A percentile compares a stretch with the other conserved stretches of the same genome.
phyloP scores from a whole-genome alignment of 345 rosid species.

The Hibiscus syriacus region DNA sequence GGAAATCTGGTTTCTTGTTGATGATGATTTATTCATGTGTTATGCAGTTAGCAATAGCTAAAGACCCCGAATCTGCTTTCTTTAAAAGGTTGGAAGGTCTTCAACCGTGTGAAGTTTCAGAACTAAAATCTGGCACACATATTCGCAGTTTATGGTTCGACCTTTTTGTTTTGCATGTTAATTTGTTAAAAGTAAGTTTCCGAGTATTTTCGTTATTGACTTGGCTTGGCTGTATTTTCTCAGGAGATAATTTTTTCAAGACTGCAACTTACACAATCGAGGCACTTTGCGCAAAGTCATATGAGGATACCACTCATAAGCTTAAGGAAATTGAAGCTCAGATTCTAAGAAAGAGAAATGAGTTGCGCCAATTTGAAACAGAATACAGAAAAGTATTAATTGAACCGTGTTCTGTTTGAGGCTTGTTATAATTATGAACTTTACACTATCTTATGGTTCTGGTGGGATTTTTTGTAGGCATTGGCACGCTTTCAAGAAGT shows the following conservation, averaged over 20 bases:
- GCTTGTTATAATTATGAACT: neutral
- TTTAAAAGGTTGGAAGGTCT: slow-evolving; percentile 97
- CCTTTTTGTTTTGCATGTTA: slow-evolving; percentile 8
- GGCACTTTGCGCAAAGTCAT: slow-evolving; percentile 88
- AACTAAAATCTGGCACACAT: slow-evolving; percentile 96
- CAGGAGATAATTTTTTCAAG: slow-evolving; percentile 98
- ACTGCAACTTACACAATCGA: slow-evolving; percentile 87
- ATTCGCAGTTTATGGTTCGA: slow-evolving; percentile 93
- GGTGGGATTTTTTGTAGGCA: slow-evolving; percentile 48
- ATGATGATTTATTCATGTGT: slow-evolving; percentile 4
- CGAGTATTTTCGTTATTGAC: slow-evolving; percentile 13
- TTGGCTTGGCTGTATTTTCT: slow-evolving; percentile 18
- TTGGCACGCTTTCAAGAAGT: slow-evolving; percentile 95
- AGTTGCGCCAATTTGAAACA: slow-evolving; percentile 87
- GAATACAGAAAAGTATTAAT: slow-evolving; percentile 79
- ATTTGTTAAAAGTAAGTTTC: neutral
- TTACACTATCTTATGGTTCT: neutral
- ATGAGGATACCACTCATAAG: slow-evolving; percentile 67
- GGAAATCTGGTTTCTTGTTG: neutral
- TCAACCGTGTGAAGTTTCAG: slow-evolving; percentile 96
- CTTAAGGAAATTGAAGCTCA: slow-evolving; percentile 86
- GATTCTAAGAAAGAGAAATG: slow-evolving; percentile 83
- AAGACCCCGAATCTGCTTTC: slow-evolving; percentile 98
- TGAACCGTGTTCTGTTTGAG: neutral
- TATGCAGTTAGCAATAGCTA: slow-evolving; percentile 87